phyloP scores from a whole-genome alignment of 495 filamentous ascomycete genomes.

The Penicillium turbatum region DNA sequence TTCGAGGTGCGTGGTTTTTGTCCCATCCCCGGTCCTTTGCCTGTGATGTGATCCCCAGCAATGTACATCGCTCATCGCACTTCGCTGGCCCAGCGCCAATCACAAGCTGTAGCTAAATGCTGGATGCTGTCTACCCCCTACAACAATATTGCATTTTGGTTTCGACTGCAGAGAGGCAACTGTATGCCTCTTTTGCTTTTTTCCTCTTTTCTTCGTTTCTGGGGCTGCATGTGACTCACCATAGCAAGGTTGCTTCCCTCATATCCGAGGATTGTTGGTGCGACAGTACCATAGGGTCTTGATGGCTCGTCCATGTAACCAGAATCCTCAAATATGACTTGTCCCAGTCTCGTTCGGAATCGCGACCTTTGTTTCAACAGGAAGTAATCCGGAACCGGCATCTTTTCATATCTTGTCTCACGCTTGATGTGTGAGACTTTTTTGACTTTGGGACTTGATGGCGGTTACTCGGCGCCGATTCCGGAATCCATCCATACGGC shows the following conservation, averaged over 20 bases:
- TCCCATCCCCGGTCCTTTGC: slow-evolving; percentile 17
- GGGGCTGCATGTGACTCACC: slow-evolving; percentile 5
- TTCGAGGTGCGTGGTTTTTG: slow-evolving; percentile 13
- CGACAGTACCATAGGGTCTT: not conserved
- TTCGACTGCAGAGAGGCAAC: slow-evolving; percentile 3
- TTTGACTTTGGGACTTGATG: not conserved
- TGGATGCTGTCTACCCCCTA: not conserved
- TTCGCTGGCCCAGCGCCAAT: not conserved
- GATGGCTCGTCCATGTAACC: slow-evolving; percentile 5
- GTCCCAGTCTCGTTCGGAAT: slow-evolving; percentile 1
- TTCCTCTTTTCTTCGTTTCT: not conserved
- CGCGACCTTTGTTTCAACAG: not conserved
- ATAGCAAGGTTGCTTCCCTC: not conserved
- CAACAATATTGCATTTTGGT: not conserved
- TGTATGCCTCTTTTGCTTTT: not conserved
- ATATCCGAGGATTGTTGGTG: slow-evolving; percentile 4
- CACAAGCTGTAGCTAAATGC: not conserved
- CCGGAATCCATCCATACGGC: not conserved
- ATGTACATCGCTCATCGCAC: not conserved
- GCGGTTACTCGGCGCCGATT: not conserved
- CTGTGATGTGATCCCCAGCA: slow-evolving; percentile 13
- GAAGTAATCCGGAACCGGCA: slow-evolving; percentile 1
- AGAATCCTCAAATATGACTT: not conserved
- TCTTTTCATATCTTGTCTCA: not conserved
- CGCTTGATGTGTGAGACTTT: not conserved